These are phyloP conservation scores for Termitomyces sp. DNA, from an alignment of 768 basidiomycete genomes.

Conservation along the genomic window DNA sequence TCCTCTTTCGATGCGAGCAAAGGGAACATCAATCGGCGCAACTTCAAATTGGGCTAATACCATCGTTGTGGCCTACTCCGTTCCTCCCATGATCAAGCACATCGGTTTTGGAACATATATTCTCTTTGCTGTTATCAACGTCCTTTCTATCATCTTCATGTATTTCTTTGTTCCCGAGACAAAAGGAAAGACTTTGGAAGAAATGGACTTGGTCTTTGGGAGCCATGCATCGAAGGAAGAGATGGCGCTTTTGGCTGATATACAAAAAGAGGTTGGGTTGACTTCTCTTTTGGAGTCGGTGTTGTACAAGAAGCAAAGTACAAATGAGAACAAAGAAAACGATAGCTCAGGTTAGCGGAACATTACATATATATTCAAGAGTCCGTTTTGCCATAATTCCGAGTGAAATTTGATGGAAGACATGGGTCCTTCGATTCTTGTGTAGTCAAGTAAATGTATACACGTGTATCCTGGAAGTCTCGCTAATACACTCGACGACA, in stretches of 20 bases:
- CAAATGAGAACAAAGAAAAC: background rate
- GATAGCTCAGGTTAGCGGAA: background rate
- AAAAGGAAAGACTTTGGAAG: constrained; percentile 22
- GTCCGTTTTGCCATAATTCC: too few relatives aligned
- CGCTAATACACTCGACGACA: too few relatives aligned
- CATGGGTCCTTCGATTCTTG: too few relatives aligned
- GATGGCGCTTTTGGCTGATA: constrained; percentile 10
- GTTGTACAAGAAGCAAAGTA: background rate
- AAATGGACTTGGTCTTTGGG: constrained; percentile 19
- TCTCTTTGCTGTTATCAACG: constrained; percentile 21
- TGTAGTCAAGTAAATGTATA: too few relatives aligned
- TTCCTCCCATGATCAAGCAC: constrained; percentile 29
- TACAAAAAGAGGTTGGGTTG: constrained; percentile 13
- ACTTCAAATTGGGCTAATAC: constrained; percentile 37
- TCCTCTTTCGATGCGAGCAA: constrained; percentile 33
- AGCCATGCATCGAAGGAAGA: constrained; percentile 12
- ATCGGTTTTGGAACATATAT: constrained; percentile 29
- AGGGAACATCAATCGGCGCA: constrained; percentile 34
- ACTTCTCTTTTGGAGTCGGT: constrained; percentile 1
- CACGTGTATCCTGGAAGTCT: too few relatives aligned
- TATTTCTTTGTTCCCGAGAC: constrained; percentile 24
- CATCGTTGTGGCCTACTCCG: constrained; percentile 17
- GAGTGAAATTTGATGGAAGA: too few relatives aligned
- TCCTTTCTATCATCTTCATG: constrained; percentile 20
- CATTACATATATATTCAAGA: too few relatives aligned